Evolutionary conservation across 169 alveolate species (phyloP).

Genomic region (Plasmodium inui): DNA sequence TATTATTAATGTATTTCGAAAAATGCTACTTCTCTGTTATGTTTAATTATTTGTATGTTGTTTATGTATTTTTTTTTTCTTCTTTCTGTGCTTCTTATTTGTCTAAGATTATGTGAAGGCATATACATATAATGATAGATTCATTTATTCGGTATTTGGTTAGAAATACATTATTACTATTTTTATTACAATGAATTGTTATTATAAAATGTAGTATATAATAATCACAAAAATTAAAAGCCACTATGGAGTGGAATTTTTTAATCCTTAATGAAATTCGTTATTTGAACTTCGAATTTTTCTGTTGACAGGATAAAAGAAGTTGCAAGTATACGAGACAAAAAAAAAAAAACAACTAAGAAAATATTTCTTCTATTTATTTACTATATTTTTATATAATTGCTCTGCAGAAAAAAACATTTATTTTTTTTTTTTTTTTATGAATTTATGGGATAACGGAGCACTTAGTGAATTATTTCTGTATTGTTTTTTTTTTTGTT

Average conservation of each 20-base stretch:
- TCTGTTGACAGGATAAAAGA: background rate
- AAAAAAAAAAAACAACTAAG: background rate
- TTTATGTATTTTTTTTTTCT: background rate
- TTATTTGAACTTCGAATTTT: background rate
- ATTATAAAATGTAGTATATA: background rate
- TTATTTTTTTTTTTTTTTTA: background rate
- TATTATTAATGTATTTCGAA: background rate
- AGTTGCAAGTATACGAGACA: background rate
- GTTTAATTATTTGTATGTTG: background rate
- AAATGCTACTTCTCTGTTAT: background rate
- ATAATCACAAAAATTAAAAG: background rate
- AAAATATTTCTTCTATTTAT: background rate
- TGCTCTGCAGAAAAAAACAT: background rate
- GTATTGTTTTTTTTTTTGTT: background rate
- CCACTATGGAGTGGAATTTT: background rate
- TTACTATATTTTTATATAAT: background rate
- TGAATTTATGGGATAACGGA: background rate
- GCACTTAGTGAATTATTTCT: background rate
- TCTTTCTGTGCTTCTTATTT: background rate
- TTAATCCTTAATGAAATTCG: background rate
- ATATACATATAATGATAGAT: background rate
- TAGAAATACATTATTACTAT: background rate
- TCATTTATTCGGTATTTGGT: background rate
- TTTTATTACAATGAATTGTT: background rate
- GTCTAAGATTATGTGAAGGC: background rate